Base-by-base conservation (phyloP, 345 rosid species). In the Cardamine resedifolia region DNA sequence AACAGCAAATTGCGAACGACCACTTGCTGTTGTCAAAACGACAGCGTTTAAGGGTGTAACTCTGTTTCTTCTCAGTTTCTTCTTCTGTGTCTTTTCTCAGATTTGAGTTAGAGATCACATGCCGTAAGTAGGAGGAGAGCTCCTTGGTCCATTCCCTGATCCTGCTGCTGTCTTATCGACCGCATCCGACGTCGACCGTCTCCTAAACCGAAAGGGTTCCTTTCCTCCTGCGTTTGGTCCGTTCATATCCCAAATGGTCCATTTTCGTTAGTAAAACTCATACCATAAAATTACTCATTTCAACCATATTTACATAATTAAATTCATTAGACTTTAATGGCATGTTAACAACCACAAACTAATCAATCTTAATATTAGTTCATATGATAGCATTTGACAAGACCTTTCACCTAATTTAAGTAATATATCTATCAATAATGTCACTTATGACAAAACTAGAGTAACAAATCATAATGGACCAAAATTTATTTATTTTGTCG, bases 101-200 rank as follows among this genome's bases (percentile, higher is more conserved):
- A 45, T 3, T 56, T 28, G 38, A 9, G 72, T 66, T 58, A 79
- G 57, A 79, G 70, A 68, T 95, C 97, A 95, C 83, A 86, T 73
- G 86, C 90, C 83, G 83, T 83, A 83, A 86, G 96, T 79, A 95
- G 97, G 65, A 88, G 83, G 20, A 85, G 93, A 72, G 83, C 81
- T 81, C 81, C 91, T 72, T 78, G 86, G 81, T 86, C 91, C 84
- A 84, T 12, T 83, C 84, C 77, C 92, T 41, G 79, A 82, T 39
- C 78, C 80, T 44, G 72, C 74, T 75, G 74, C 39, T 48, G 79
- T 70, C 87, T 88, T 88, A 80, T 91, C 93, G 57, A 78, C 81
- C 2, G 88, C 90, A 16, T 95, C 96, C 44, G 96, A 90, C 11
- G 87, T 71, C 6, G 97, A 95, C 75, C 81, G 73, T 68, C 97